Evolutionary conservation across 306 rosid genomes (phyloP).

Genomic region (Cicer yamashitae): DNA sequence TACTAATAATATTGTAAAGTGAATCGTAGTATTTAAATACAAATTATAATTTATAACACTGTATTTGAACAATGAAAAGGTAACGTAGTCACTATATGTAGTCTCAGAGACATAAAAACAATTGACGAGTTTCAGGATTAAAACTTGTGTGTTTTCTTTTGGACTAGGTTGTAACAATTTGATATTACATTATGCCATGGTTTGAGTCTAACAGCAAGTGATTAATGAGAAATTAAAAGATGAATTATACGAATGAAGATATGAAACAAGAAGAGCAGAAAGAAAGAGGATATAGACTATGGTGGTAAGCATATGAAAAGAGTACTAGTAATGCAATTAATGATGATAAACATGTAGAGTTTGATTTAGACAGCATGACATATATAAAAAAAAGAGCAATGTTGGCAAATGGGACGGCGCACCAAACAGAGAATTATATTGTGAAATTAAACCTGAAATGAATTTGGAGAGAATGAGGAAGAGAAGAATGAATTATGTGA

Average conservation of each 20-base stretch:
- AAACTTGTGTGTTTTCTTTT: too few relatives aligned
- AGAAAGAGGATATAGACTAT: neutral
- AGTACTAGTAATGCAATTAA: slow-evolving; percentile 47
- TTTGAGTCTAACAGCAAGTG: neutral
- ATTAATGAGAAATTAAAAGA: neutral
- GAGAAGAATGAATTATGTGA: neutral
- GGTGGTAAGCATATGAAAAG: slow-evolving; percentile 42
- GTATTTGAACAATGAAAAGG: too few relatives aligned
- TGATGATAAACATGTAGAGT: slow-evolving; percentile 52
- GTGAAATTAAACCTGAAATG: neutral
- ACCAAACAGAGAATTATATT: slow-evolving; percentile 57
- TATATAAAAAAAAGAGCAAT: slow-evolving; percentile 46
- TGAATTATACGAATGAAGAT: too few relatives aligned
- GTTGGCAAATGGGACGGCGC: slow-evolving; percentile 80
- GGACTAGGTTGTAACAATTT: neutral
- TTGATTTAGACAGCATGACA: slow-evolving; percentile 64
- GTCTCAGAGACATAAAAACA: too few relatives aligned
- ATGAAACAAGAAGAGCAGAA: neutral
- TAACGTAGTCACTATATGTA: too few relatives aligned
- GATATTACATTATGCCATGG: neutral
- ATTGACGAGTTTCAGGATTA: too few relatives aligned
- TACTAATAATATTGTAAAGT: too few relatives aligned
- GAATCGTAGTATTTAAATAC: too few relatives aligned
- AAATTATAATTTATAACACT: too few relatives aligned
- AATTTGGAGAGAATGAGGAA: neutral